Evolutionary conservation across 768 basidiomycete species (phyloP), one percentile per base, ranked within the genome.

Genomic region (Pisolithus microcarpus): DNA sequence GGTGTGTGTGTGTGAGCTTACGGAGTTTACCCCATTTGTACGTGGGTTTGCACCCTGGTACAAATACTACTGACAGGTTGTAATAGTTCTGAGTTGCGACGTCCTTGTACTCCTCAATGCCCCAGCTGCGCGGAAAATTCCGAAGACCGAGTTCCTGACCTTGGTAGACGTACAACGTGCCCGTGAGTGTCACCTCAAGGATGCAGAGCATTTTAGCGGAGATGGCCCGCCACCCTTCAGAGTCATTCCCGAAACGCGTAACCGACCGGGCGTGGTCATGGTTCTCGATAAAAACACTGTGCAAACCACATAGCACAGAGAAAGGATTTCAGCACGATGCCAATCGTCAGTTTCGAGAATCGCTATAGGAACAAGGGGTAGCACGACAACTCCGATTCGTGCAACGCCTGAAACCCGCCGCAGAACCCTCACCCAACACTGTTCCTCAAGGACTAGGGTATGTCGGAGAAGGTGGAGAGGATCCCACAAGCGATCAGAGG

Each of bases 161-260:
- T 67, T 89, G 84, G 61, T 82, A 89, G 10, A 90, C 70, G 61
- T 81, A 89, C 53, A 82, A 65, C 18, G 86, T 86, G 6, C 87
- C 86, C 7, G 73, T 69, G 38, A 83, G 80, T 1, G 80, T 76
- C 34, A 77, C 69, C 55, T 87, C 75, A 34, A 86, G 64, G 49
- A 84, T 70, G 1, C 81, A 76, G 18, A 88, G 64, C 65, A 88
- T 67, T 64, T 87, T 87, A 4, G 80, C 81, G 6, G 80, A 82
- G 15, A 74, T 61, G 0, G 71, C 64, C 4, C 86, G 77, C 75
- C 81, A 81, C 53, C 75, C 66, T 0, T 73, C 71, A 1, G 64
- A 61, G 61, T 88, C 85, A 53, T 82, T 79, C 18, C 80, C 80
- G 58, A 81, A 84, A 38, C 85, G 77, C 7, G 84, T 80, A 30